These are phyloP conservation scores for Podila horticola DNA, from an alignment of 192 early-diverging fungal genomes.

Conservation along the genomic window DNA sequence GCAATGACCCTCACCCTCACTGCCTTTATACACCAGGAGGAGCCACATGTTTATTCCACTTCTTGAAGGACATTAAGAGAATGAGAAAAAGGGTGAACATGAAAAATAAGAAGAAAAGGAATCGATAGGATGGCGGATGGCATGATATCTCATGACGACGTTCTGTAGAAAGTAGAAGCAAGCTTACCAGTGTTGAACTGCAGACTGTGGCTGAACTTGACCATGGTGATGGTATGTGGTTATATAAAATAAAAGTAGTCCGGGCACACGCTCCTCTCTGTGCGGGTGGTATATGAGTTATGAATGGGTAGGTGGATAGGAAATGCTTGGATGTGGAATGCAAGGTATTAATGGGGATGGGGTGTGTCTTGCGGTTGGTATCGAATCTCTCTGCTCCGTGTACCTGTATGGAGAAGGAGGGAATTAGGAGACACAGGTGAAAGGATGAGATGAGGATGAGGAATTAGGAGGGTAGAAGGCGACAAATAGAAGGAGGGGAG, in stretches of 20 bases:
- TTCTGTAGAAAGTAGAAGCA: not conserved
- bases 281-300: not conserved
- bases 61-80: no score
- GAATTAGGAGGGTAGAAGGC: not conserved
- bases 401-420: no score
- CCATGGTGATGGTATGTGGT: slow-evolving; percentile 35
- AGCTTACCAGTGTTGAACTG: slow-evolving; percentile 75
- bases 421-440: no score
- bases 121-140: not conserved
- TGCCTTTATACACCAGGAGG: no score
- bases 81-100: no score
- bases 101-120: not conserved
- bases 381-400: no score
- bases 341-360: no score
- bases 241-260: not conserved
- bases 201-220: slow-evolving; percentile 88
- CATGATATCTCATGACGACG: not conserved
- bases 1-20: no score
- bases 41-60: no score
- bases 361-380: no score
- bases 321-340: no score
- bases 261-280: no score
- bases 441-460: not conserved
- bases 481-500: not conserved
- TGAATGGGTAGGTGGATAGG: not conserved